Evolutionary conservation across 495 filamentous ascomycete species (phyloP), one percentile per base, ranked within the genome.

Genomic region (Penicillium arizonense): DNA sequence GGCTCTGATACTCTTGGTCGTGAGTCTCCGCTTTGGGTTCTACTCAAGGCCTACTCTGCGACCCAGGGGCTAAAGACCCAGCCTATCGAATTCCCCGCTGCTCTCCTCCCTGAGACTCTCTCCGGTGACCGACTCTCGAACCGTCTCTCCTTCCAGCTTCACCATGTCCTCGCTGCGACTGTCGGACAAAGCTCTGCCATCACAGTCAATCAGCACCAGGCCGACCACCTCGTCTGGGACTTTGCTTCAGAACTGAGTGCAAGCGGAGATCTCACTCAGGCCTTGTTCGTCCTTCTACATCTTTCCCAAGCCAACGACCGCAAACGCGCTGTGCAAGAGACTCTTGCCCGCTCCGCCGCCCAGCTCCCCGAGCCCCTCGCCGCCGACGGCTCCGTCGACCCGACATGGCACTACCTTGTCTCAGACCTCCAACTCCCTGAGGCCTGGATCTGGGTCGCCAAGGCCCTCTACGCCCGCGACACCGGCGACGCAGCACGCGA

Each of bases 391-490:
- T 57, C 73, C 7, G 65, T 71, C 34, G 55, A 70, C 52, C 40
- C 61, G 1, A 62, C 47, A 9, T 90, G 86, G 72, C 70, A 68
- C 13, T 79, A 78, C 20, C 77, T 95, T 0, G 74, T 77, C 4
- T 59, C 75, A 28, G 78, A 80, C 4, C 80, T 88, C 41, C 76
- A 84, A 47, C 77, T 97, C 44, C 88, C 91, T 4, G 77, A 76
- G 33, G 59, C 74, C 21, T 96, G 90, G 91, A 79, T 97, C 55
- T 92, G 86, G 83, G 83, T 90, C 47, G 89, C 93, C 24, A 91
- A 91, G 72, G 94, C 92, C 4, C 75, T 95, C 7, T 81, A 89
- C 61, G 90, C 89, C 53, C 84, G 90, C 35, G 77, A 84, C 52
- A 81, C 77, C 43, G 78, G 82, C 50, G 81, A 92, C 61, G 71